These are phyloP conservation scores for Elaeis guineensis DNA, from an alignment of 176 grass and related monocot genomes.

Conservation along the genomic window DNA sequence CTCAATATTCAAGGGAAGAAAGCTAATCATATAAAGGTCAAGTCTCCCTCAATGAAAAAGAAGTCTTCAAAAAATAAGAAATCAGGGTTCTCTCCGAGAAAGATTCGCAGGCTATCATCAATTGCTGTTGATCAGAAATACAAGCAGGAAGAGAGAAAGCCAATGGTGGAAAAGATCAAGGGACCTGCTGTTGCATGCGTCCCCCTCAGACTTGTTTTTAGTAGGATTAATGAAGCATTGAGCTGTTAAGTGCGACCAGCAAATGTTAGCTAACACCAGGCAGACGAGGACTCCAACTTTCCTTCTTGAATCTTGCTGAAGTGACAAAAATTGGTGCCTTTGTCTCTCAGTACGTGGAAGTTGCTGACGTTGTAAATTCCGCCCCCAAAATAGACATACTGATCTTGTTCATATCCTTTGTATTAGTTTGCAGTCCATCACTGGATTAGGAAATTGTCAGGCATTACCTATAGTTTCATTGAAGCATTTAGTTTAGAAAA, in stretches of 20 bases:
- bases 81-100: slow-evolving; percentile 64
- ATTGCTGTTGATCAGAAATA: slow-evolving; percentile 31
- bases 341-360: neutral
- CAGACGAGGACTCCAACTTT: no score
- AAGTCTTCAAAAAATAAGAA: slow-evolving; percentile 44
- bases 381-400: neutral
- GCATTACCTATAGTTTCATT: neutral
- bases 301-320: no score
- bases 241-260: slow-evolving; percentile 50
- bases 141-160: slow-evolving; percentile 26
- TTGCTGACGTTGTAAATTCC: slow-evolving; percentile 5
- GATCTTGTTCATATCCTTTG: neutral
- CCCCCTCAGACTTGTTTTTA: slow-evolving; percentile 89
- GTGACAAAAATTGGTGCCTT: neutral
- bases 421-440: neutral
- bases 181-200: slow-evolving; percentile 62
- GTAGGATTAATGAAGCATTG: slow-evolving; percentile 91
- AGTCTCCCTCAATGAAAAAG: slow-evolving; percentile 29
- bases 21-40: slow-evolving; percentile 40
- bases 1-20: slow-evolving; percentile 13
- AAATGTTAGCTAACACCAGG: slow-evolving; percentile 27
- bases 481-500: neutral
- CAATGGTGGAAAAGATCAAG: slow-evolving; percentile 44
- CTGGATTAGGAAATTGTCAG: neutral
- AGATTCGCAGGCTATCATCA: slow-evolving; percentile 92